Conservation (phyloP, 1,284 basidiomycete species). For the Malassezia brasiliensis region DNA sequence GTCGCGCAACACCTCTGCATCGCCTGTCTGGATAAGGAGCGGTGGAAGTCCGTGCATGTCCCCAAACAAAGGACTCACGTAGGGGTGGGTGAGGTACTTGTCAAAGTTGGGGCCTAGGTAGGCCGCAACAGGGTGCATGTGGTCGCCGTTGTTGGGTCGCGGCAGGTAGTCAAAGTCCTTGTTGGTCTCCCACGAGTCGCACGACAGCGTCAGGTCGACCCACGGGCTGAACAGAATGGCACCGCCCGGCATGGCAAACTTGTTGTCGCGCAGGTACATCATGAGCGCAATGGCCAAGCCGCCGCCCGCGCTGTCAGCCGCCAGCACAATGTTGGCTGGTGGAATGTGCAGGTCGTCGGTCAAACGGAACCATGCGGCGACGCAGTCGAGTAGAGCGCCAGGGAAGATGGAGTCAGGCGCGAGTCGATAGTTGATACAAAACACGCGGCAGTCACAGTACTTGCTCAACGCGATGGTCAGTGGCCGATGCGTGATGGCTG, state of each 20-base stretch:
- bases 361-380: constrained; percentile 75
- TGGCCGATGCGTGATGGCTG: constrained; percentile 82
- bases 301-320: constrained; percentile 81
- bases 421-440: constrained; percentile 90
- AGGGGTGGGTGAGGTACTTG: constrained; percentile 84
- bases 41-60: constrained; percentile 78
- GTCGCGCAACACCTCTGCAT: constrained; percentile 84
- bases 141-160: constrained; percentile 59
- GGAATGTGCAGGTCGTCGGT: constrained; percentile 81
- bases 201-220: constrained; percentile 78
- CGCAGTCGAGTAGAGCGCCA: constrained; percentile 81
- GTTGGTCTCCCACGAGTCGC: constrained; percentile 94
- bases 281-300: constrained; percentile 74
- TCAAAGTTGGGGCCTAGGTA: constrained; percentile 77
- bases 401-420: constrained; percentile 91
- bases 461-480: constrained; percentile 87
- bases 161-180: constrained; percentile 54
- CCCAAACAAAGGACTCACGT: constrained; percentile 81
- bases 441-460: constrained; percentile 81
- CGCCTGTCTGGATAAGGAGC: constrained; percentile 82
- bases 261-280: constrained; percentile 64
- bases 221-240: constrained; percentile 46
- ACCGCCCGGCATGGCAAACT: constrained; percentile 38
- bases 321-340: constrained; percentile 59
- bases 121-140: constrained; percentile 82